Evolutionary conservation across 371 early-diverging fungal species (phyloP).

Genomic region (Nematocida sp.): DNA sequence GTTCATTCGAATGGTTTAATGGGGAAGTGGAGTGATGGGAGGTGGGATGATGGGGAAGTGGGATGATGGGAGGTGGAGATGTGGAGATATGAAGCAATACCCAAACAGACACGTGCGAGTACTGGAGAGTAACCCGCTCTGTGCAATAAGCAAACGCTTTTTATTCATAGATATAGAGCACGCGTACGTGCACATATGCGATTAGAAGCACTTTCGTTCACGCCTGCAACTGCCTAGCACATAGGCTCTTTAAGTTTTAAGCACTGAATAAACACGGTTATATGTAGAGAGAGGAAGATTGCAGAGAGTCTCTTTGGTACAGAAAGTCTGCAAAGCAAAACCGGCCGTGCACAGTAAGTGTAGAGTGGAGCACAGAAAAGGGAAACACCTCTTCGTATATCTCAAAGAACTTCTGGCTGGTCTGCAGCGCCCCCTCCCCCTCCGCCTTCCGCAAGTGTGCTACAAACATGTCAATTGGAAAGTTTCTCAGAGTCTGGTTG

Average conservation of each 20-base stretch:
- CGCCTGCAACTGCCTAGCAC: not conserved
- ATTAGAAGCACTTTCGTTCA: not conserved
- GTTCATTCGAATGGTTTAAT: not conserved
- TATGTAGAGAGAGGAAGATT: not conserved
- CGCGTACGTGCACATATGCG: too few relatives aligned
- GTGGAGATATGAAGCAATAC: too few relatives aligned
- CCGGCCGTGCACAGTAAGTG: conserved; percentile 26
- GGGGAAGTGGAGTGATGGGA: not conserved
- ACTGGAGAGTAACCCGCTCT: too few relatives aligned
- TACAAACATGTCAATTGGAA: conserved; percentile 46
- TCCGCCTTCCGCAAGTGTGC: not conserved
- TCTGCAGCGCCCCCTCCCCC: not conserved
- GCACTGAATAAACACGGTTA: too few relatives aligned
- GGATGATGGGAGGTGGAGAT: not conserved
- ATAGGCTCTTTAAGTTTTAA: too few relatives aligned
- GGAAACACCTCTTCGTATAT: too few relatives aligned
- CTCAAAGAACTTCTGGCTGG: too few relatives aligned
- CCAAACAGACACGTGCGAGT: too few relatives aligned
- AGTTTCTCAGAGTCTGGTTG: conserved; percentile 24
- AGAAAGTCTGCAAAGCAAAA: conserved; percentile 12
- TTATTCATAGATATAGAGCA: too few relatives aligned
- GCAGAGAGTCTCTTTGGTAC: not conserved
- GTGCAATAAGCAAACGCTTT: too few relatives aligned
- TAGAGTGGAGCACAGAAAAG: not conserved
- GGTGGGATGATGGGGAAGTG: not conserved